Evolutionary conservation across 192 early-diverging fungal species (phyloP).

Genomic region (Linnemannia elongata): DNA sequence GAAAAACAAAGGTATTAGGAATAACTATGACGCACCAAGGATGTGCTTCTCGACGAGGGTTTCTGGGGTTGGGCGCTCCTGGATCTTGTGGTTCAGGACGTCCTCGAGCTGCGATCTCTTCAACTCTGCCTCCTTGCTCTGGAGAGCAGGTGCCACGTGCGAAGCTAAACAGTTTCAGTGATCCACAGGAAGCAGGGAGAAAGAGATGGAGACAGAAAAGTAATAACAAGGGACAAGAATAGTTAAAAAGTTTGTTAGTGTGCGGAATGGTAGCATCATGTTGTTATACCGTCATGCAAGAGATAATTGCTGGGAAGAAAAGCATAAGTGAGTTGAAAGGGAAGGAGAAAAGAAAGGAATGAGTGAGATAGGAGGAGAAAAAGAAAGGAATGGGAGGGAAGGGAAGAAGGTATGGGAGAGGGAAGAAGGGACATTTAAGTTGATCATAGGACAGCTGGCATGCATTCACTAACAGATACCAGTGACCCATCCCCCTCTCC

Average conservation of each 20-base stretch:
- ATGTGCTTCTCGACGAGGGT: constrained; percentile 71
- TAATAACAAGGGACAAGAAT: not conserved
- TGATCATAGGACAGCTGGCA: not conserved
- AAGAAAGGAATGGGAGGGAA: not conserved
- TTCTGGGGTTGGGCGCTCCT: constrained; percentile 59
- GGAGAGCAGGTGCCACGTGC: constrained; percentile 64
- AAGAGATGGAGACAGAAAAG: not conserved
- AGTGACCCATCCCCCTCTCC: not conserved
- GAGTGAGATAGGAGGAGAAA: not conserved
- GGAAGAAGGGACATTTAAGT: not conserved
- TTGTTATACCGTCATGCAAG: not conserved
- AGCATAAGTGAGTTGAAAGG: constrained; percentile 6
- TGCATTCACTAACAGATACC: constrained; percentile 1
- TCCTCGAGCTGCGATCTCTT: constrained; percentile 62
- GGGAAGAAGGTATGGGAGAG: not conserved
- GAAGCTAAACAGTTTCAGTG: constrained; percentile 31
- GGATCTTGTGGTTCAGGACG: constrained; percentile 61
- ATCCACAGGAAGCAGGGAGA: not conserved
- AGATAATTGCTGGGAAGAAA: not conserved
- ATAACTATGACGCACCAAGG: constrained; percentile 35
- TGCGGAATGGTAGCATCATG: no score
- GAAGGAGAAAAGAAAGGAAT: not conserved
- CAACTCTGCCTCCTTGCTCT: constrained; percentile 59
- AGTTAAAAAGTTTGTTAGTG: not conserved
- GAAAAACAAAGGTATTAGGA: not conserved